Evolutionary conservation across 2,329 filamentous ascomycete species (phyloP).

Genomic region (Mycosphaerella sp.): DNA sequence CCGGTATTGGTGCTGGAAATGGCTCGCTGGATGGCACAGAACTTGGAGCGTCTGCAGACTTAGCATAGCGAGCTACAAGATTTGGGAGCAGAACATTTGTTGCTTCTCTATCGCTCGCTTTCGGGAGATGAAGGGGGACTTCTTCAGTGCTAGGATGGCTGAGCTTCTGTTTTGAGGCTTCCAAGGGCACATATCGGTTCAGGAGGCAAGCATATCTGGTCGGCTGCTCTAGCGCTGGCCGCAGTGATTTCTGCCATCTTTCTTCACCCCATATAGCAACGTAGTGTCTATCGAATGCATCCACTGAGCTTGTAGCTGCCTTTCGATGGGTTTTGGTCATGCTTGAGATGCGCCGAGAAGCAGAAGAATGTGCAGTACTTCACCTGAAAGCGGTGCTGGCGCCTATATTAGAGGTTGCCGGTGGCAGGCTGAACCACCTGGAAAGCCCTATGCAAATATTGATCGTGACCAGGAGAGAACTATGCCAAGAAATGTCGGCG

Average conservation of each 20-base stretch:
- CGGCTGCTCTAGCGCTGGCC: conserved; percentile 22
- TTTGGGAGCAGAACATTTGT: conserved; percentile 1
- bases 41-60: not conserved
- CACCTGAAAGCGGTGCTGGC: not conserved
- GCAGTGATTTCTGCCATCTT: conserved; percentile 28
- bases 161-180: conserved; percentile 14
- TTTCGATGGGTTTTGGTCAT: conserved; percentile 28
- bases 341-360: not conserved
- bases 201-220: conserved; percentile 27
- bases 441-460: not conserved
- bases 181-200: conserved; percentile 25
- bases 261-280: conserved; percentile 26
- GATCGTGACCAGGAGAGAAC: not conserved
- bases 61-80: conserved; percentile 10
- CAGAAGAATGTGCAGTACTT: not conserved
- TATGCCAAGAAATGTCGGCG: not conserved
- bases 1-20: conserved; percentile 23
- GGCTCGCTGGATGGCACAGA: conserved; percentile 3
- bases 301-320: conserved; percentile 21
- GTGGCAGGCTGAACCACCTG: not conserved
- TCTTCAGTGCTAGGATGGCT: conserved; percentile 10
- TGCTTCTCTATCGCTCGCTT: not conserved
- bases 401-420: not conserved
- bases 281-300: conserved; percentile 30
- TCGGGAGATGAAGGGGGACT: conserved; percentile 8